Conservation (phyloP, 148 eudicot genomes). For the Chenopodium formosanum region DNA sequence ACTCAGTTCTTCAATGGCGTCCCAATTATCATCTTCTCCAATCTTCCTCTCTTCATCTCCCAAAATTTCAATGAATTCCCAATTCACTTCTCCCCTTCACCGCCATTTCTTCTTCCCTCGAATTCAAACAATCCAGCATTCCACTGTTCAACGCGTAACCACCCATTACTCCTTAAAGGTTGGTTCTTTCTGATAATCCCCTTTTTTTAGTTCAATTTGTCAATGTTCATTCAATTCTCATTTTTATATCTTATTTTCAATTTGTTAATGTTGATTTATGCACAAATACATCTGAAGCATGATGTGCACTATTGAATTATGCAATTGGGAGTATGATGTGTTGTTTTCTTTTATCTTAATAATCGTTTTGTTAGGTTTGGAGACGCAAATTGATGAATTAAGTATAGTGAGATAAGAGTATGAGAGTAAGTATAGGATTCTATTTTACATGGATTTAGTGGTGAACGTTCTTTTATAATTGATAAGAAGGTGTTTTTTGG, state of each 20-base stretch:
- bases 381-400: neutral
- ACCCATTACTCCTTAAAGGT: constrained; percentile 24
- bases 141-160: constrained; percentile 1
- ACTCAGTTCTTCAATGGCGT: constrained; percentile 40
- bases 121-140: constrained; percentile 14
- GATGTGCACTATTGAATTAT: no score
- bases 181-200: neutral
- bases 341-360: neutral
- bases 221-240: neutral
- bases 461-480: no score
- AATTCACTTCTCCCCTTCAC: constrained; percentile 5
- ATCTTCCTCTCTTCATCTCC: constrained; percentile 6
- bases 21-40: constrained; percentile 30
- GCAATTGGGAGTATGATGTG: no score
- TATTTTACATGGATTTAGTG: no score
- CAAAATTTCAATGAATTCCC: constrained; percentile 1
- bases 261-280: no score
- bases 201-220: neutral
- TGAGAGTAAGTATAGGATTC: no score
- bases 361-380: neutral
- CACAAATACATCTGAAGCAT: no score
- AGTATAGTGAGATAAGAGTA: no score
- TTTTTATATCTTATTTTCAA: no score
- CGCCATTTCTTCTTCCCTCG: constrained; percentile 7
- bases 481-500: no score